Evolutionary conservation across 1,284 basidiomycete genomes (phyloP).

Genomic region (Athelia sp.): DNA sequence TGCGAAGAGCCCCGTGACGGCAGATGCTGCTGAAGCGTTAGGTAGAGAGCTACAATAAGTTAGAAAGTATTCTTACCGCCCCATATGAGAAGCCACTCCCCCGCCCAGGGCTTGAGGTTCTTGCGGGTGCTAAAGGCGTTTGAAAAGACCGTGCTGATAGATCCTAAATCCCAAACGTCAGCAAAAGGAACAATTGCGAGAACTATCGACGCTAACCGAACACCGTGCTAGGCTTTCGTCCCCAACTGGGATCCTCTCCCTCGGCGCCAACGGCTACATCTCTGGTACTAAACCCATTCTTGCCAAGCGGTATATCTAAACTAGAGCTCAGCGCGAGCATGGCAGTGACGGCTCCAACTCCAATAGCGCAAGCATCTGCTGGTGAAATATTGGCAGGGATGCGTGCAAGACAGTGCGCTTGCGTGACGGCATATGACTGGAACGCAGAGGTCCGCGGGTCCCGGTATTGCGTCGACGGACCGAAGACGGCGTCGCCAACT

Average conservation of each 20-base stretch:
- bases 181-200: no score
- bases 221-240: neutral
- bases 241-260: neutral
- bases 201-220: no score
- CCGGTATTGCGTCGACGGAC: neutral
- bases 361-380: neutral
- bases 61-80: neutral
- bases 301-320: neutral
- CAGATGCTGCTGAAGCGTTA: neutral
- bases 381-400: neutral
- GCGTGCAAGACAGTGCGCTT: neutral
- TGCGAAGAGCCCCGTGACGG: neutral
- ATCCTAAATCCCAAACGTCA: no score
- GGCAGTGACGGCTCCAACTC: neutral
- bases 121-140: no score
- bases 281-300: neutral
- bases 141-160: no score
- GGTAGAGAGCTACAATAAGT: neutral
- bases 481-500: neutral
- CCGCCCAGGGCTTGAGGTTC: neutral
- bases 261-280: neutral
- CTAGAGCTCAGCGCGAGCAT: neutral
- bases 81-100: neutral
- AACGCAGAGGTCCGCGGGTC: neutral
- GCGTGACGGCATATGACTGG: constrained; percentile 1